Evolutionary conservation across 108 stramenopile genomes (phyloP).

Genomic region (Pseudonitzschia multistriata): DNA sequence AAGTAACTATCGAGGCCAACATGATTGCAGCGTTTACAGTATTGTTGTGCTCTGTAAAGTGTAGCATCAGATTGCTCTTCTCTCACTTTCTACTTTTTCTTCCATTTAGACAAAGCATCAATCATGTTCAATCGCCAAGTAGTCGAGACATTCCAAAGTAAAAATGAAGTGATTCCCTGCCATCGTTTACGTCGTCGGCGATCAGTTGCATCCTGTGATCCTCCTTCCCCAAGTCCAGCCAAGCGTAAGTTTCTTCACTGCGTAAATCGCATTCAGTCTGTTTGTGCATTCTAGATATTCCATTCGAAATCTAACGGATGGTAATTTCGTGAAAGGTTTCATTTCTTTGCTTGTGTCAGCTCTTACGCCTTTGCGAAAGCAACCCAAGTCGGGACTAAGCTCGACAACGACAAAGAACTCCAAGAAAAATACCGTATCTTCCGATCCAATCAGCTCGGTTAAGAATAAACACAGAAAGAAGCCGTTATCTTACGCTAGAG

Average conservation of each 20-base stretch:
- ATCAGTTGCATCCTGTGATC: not conserved
- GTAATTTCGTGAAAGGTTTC: not conserved
- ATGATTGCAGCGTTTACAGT: no score
- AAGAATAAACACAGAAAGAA: not conserved
- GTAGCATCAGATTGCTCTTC: not conserved
- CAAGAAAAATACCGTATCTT: not conserved
- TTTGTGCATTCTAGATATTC: not conserved
- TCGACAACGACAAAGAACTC: not conserved
- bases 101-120: not conserved
- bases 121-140: conserved; percentile 14
- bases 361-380: not conserved
- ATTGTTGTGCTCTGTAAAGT: no score
- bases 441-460: not conserved
- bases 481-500: not conserved
- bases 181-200: not conserved
- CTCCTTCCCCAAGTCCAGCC: not conserved
- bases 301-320: not conserved
- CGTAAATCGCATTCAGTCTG: not conserved
- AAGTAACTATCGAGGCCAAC: no score
- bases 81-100: not conserved
- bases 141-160: not conserved
- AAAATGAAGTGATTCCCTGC: not conserved
- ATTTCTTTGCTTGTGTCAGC: not conserved
- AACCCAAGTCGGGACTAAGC: not conserved
- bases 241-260: conserved; percentile 1